Conservation (phyloP, 2,329 filamentous ascomycete species). For the Hypoxylon sp. region DNA sequence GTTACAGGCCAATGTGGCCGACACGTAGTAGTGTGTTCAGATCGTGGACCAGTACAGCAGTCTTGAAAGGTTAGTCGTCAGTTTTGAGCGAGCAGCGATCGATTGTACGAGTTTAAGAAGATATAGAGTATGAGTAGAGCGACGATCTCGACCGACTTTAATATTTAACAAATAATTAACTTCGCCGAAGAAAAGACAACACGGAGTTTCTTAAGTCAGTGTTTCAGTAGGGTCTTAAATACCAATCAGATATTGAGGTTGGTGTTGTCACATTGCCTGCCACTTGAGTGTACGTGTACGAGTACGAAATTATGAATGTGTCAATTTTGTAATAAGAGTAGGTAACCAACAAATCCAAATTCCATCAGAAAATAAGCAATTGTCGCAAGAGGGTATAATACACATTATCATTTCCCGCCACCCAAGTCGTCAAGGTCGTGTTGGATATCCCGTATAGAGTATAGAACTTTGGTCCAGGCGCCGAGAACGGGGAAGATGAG, state of each 20-base stretch:
- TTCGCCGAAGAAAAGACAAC: not conserved
- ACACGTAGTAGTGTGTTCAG: not conserved
- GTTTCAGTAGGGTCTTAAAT: not conserved
- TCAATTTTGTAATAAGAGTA: too few species aligned
- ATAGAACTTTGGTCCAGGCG: not conserved
- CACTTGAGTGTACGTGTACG: not conserved
- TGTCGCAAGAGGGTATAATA: conserved; percentile 15
- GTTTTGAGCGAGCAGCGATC: not conserved
- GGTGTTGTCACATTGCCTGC: not conserved
- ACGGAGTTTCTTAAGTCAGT: not conserved
- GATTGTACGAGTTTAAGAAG: not conserved
- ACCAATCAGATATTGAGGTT: not conserved
- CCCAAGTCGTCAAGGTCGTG: not conserved
- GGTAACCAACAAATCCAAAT: not conserved
- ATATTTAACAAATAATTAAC: not conserved
- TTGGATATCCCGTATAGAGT: not conserved
- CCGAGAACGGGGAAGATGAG: not conserved
- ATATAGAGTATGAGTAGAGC: not conserved
- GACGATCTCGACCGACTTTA: not conserved
- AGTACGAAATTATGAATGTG: too few species aligned
- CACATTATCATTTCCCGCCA: conserved; percentile 1
- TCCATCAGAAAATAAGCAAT: not conserved
- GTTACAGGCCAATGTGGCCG: not conserved
- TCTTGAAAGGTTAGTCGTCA: not conserved
- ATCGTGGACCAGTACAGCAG: not conserved